phyloP scores from a whole-genome alignment of 495 filamentous ascomycete species.

The Podospora fimiseda region DNA sequence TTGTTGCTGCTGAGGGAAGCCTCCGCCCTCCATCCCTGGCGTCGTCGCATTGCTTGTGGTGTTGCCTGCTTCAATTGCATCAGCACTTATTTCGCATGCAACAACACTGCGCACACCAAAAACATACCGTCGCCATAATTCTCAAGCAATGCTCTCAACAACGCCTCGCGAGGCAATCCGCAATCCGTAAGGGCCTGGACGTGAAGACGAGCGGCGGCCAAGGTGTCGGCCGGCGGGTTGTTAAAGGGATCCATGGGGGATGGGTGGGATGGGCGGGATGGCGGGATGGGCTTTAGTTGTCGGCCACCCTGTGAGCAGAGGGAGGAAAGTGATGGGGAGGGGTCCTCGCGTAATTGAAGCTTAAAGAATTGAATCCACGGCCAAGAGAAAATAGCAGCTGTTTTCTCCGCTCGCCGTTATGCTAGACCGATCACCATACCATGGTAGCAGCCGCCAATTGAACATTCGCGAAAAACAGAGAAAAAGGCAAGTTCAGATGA shows the following conservation, averaged over 20 bases:
- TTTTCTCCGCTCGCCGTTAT: conserved; percentile 13
- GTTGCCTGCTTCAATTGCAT: conserved; percentile 1
- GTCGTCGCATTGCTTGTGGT: neutral
- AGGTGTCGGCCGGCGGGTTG: conserved; percentile 31
- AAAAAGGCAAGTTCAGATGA: conserved; percentile 4
- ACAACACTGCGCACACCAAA: neutral
- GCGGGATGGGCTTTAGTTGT: neutral
- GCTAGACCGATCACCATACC: too few species aligned
- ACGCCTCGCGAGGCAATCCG: conserved; percentile 25
- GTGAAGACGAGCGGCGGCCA: conserved; percentile 29
- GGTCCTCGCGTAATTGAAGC: conserved; percentile 6
- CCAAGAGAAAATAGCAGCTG: neutral
- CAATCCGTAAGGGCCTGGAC: conserved; percentile 28
- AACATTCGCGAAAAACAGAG: neutral
- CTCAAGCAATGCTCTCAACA: conserved; percentile 27
- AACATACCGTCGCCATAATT: conserved; percentile 16
- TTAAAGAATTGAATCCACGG: neutral
- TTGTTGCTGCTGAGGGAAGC: conserved; percentile 10
- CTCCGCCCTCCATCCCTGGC: conserved; percentile 6
- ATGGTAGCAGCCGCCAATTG: conserved; percentile 4
- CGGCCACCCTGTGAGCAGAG: neutral
- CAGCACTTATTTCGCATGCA: neutral
- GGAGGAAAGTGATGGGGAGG: conserved; percentile 27
- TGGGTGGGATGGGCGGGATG: too few species aligned
- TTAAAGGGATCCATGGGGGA: conserved; percentile 35